Percentiles rank a stretch among this genome's conserved stretches.
Evolutionary conservation across 2,329 filamentous ascomycete genomes (phyloP).

Genomic region (Cylindrodendrum hubeiense): DNA sequence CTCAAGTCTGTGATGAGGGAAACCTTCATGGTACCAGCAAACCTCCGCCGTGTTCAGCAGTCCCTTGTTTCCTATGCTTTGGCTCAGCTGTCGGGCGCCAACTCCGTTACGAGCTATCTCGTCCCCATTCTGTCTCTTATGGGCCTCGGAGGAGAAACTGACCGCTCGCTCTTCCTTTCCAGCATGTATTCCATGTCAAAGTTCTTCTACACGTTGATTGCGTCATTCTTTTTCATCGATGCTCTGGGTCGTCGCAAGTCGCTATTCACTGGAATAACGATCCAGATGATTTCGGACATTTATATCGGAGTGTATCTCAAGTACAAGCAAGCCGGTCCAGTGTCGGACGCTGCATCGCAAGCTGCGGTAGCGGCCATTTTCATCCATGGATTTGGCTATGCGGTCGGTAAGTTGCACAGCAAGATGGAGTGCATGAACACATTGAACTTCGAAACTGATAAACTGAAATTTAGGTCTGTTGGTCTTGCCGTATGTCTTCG

Average conservation of each 20-base stretch:
- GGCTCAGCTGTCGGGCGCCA: slow-evolving; percentile 58
- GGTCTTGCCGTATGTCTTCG: slow-evolving; percentile 58
- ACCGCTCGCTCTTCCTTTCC: slow-evolving; percentile 52
- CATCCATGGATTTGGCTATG: slow-evolving; percentile 59
- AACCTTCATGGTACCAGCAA: slow-evolving; percentile 51
- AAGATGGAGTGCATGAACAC: no score
- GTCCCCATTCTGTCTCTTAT: slow-evolving; percentile 55
- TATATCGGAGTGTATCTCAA: slow-evolving; percentile 57
- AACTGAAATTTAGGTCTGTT: slow-evolving; percentile 40
- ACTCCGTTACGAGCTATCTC: slow-evolving; percentile 58
- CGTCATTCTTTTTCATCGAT: slow-evolving; percentile 59
- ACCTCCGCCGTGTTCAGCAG: slow-evolving; percentile 56
- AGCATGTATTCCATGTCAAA: slow-evolving; percentile 59
- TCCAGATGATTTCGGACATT: slow-evolving; percentile 55
- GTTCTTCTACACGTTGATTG: slow-evolving; percentile 55
- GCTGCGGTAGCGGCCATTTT: slow-evolving; percentile 59
- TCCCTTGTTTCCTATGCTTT: slow-evolving; percentile 53
- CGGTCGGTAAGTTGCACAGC: slow-evolving; percentile 43
- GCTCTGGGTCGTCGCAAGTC: slow-evolving; percentile 55
- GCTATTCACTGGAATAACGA: slow-evolving; percentile 50
- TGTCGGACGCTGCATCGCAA: slow-evolving; percentile 47
- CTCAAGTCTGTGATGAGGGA: slow-evolving; percentile 49
- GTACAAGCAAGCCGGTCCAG: slow-evolving; percentile 40
- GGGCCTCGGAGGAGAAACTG: slow-evolving; percentile 38
- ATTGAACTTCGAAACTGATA: not conserved